These are phyloP conservation scores for Trichoderma afroharzianum DNA, from an alignment of 2,329 filamentous ascomycete genomes.

Conservation along the genomic window DNA sequence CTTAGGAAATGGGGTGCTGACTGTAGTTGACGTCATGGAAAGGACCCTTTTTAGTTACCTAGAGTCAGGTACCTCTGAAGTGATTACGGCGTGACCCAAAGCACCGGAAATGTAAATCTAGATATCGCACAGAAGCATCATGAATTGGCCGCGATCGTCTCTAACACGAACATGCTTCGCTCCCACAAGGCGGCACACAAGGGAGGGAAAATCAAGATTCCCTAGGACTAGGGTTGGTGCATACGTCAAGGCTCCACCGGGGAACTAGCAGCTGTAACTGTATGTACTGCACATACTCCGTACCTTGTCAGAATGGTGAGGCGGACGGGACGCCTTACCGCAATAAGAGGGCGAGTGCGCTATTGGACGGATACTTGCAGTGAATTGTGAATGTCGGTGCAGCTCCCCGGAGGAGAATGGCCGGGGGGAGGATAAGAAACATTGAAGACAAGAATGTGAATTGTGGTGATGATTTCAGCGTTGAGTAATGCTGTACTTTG, in stretches of 20 bases:
- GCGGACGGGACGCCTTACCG: constrained; percentile 8
- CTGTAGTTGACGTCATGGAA: background rate
- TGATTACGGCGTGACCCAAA: background rate
- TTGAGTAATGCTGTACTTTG: background rate
- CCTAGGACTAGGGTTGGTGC: constrained; percentile 10
- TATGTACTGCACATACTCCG: background rate
- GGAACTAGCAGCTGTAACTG: background rate
- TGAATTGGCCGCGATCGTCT: background rate
- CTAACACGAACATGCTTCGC: background rate
- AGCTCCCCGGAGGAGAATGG: constrained; percentile 2
- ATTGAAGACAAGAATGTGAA: background rate
- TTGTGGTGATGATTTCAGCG: background rate
- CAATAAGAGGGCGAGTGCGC: background rate
- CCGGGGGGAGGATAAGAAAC: background rate
- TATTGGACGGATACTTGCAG: background rate
- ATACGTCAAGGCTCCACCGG: constrained; percentile 11
- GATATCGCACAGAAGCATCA: background rate
- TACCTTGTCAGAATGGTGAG: background rate
- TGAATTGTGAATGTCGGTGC: background rate
- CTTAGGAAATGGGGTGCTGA: background rate
- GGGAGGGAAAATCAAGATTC: constrained; percentile 5
- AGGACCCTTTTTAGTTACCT: background rate
- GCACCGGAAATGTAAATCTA: background rate
- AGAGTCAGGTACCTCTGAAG: background rate
- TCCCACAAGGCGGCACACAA: background rate